Evolutionary conservation across 2,329 filamentous ascomycete species (phyloP), one percentile per base, ranked within the genome.

Genomic region (Apiospora pterosperma): DNA sequence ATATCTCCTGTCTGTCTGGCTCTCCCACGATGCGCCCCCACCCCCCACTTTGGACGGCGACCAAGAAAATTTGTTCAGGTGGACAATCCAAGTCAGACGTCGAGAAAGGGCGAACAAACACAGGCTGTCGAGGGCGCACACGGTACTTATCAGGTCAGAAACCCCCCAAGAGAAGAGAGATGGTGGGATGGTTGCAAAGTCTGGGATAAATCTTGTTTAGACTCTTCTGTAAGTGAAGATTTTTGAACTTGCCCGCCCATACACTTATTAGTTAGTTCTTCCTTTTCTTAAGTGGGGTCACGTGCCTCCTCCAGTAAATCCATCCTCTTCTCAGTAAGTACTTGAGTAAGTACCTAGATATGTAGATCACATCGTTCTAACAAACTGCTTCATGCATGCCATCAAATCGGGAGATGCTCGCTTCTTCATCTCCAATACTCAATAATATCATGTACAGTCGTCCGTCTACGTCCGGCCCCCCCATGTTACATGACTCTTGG

Each of bases 391-490:
- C 12, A 48, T 25, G n/a, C 44, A 31, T 34, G 48, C 28, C 3
- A 34, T 28, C 16, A 55, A 21, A 34, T 34, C 28, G 25, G 16
- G 48, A 55, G 28, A 34, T 55, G 19, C 8, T 34, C 28, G 28
- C 19, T 55, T 55, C 48, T n/a, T 55, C 48, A 34, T 36, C 58
- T 21, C 31, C 55, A 60, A 38, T 60, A 39, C n/a, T 62, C 38
- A 19, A 44, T 62, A 48, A 36, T 36, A 19, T 48, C 60, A 62
- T 62, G 60, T 62, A 62, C 60, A 48, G 60, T 62, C 60, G 48
- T 55, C 48, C 34, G 48, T 55, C 48, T 55, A 55, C 48, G 16
- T 55, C 48, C 48, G 19, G 6, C 25, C 23, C n/a, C 58, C 34
- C 21, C 4, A 62, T 62, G 60, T 42, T 62, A 62, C 60, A 62